Evolutionary conservation across 2,329 filamentous ascomycete genomes (phyloP), one percentile per base, ranked within the genome.

Genomic region (Fusarium sp.): DNA sequence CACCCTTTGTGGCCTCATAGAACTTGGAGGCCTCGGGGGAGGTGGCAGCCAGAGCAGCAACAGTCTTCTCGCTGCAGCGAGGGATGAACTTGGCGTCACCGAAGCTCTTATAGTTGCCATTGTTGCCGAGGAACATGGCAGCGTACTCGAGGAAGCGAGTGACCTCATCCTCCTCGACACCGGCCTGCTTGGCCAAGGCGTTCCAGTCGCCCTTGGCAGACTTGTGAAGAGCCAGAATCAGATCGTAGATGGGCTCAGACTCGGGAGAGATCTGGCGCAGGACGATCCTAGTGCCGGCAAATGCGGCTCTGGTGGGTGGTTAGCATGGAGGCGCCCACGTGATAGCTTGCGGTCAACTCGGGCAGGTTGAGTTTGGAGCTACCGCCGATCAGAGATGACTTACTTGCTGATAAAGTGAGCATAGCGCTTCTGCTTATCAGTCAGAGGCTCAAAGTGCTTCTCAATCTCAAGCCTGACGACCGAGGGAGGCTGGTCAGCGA

Each of bases 391-490:
- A 35, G 10, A 59, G 27, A 16, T 45, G 59, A 68, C 87, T 77
- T 87, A 94, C 93, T 89, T 91, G 89, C 92, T 94, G 81, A 97
- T 94, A 81, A 92, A 95, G 85, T 98, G 95, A 74, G 95, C 94
- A 87, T 98, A 98, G 81, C 93, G 92, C 86, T 96, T 95, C 86
- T 97, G 91, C 81, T 93, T 87, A 79, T 94, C 90, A 63, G 85
- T 88, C 71, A 97, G 84, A 39, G 92, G 91, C 65, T 96, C 93
- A 79, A 98, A 99, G 84, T 98, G 96, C 81, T 95, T 94, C 85
- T 95, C 95, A 82, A 98, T 97, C 82, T 95, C 92, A 59, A 99
- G 90, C 57, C 92, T 91, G 68, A 98, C 96, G 66, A 98, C 91
- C 58, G 92, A 93, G 1, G 97, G 97, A 54, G 97, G 97, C 74